These are phyloP conservation scores for Globisporangium lucens DNA, from an alignment of 352 stramenopile genomes.

Conservation along the genomic window DNA sequence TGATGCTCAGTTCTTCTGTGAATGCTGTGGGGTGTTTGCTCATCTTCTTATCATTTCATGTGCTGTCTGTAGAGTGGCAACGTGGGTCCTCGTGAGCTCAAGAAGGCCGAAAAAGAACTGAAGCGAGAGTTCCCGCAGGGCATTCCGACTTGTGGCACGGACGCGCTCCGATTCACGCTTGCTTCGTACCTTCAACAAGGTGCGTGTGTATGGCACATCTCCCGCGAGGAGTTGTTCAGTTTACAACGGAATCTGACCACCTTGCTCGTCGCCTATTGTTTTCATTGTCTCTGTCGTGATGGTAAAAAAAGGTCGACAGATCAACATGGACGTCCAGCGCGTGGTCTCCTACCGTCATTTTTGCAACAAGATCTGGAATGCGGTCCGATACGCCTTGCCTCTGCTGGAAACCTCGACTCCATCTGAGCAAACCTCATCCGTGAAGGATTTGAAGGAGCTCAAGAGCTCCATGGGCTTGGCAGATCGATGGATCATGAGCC, in stretches of 20 bases:
- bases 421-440: not conserved
- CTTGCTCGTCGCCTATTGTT: not conserved
- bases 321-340: slow-evolving; percentile 87
- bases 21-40: not conserved
- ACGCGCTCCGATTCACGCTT: slow-evolving; percentile 97
- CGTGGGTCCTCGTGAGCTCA: slow-evolving; percentile 89
- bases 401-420: slow-evolving; percentile 34
- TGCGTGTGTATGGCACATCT: slow-evolving; percentile 9
- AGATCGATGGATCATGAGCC: slow-evolving; percentile 85
- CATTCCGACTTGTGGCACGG: slow-evolving; percentile 97
- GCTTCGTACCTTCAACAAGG: slow-evolving; percentile 92
- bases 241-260: not conserved
- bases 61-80: slow-evolving; percentile 46
- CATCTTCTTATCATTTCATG: not conserved
- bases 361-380: slow-evolving; percentile 91
- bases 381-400: slow-evolving; percentile 70
- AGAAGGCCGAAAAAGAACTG: slow-evolving; percentile 95
- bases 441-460: slow-evolving; percentile 26
- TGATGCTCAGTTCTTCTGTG: not conserved
- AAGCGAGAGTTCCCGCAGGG: slow-evolving; percentile 96
- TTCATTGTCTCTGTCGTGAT: not conserved
- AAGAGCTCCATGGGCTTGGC: slow-evolving; percentile 50
- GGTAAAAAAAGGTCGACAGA: slow-evolving; percentile 54
- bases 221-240: too few species aligned
- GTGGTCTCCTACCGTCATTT: slow-evolving; percentile 85